These are phyloP conservation scores for Penicillium sp. DNA, from an alignment of 2,329 filamentous ascomycete species.

Conservation along the genomic window DNA sequence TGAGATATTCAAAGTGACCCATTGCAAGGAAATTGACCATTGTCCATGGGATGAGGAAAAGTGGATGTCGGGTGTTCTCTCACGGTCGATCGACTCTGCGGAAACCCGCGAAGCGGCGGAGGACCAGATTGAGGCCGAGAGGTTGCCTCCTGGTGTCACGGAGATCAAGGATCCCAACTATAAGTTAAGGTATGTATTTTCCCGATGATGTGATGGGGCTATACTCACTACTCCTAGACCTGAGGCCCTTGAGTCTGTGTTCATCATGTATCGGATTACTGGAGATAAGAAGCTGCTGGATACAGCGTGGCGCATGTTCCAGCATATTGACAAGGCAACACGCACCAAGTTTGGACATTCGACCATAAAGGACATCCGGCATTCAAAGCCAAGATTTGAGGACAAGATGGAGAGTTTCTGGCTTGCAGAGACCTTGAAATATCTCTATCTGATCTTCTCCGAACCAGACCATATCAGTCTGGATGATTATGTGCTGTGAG, in stretches of 20 bases:
- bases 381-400: slow-evolving; percentile 25
- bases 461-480: slow-evolving; percentile 42
- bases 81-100: slow-evolving; percentile 18
- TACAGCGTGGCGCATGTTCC: slow-evolving; percentile 53
- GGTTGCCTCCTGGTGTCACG: slow-evolving; percentile 31
- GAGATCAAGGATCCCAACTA: slow-evolving; percentile 30
- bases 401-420: slow-evolving; percentile 50
- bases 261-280: slow-evolving; percentile 61
- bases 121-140: slow-evolving; percentile 19
- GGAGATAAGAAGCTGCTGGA: slow-evolving; percentile 52
- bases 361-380: slow-evolving; percentile 45
- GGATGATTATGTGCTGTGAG: slow-evolving; percentile 48
- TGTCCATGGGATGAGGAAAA: slow-evolving; percentile 58
- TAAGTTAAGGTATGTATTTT: slow-evolving; percentile 29
- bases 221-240: slow-evolving; percentile 35
- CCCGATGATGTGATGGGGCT: background rate
- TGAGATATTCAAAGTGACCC: slow-evolving; percentile 56
- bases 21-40: slow-evolving; percentile 46
- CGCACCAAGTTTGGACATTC: slow-evolving; percentile 48
- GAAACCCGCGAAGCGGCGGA: slow-evolving; percentile 21
- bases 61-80: slow-evolving; percentile 34
- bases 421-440: slow-evolving; percentile 49
- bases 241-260: slow-evolving; percentile 64
- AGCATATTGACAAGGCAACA: slow-evolving; percentile 46
- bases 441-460: slow-evolving; percentile 48